These are phyloP conservation scores for Sutorius australiensis DNA, from an alignment of 768 basidiomycete genomes.

Conservation along the genomic window DNA sequence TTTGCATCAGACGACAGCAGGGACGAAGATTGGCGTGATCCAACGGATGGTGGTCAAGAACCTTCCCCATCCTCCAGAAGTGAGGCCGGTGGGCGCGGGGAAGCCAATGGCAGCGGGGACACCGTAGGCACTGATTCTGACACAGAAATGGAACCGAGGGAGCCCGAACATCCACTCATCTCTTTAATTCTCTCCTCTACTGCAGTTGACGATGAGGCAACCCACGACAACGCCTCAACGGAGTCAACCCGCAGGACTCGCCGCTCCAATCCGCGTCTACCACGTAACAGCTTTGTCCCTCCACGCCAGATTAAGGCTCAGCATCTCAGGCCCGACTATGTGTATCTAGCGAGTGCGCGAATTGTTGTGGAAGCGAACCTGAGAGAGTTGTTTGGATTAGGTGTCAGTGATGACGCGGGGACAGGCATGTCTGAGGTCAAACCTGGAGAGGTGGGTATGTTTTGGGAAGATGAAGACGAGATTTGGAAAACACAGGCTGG, in stretches of 20 bases:
- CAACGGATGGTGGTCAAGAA: neutral
- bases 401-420: neutral
- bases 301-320: slow-evolving; percentile 21
- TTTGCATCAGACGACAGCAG: slow-evolving; percentile 13
- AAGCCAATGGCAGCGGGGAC: neutral
- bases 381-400: slow-evolving; percentile 32
- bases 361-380: slow-evolving; percentile 51
- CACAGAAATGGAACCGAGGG: slow-evolving; percentile 8
- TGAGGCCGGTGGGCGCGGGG: neutral
- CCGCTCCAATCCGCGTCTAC: slow-evolving; percentile 16
- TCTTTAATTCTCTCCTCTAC: slow-evolving; percentile 5
- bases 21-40: slow-evolving; percentile 24
- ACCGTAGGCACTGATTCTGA: neutral
- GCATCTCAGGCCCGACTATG: slow-evolving; percentile 46
- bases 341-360: slow-evolving; percentile 48
- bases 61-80: neutral
- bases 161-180: slow-evolving; percentile 10
- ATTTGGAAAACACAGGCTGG: neutral
- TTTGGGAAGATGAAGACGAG: slow-evolving; percentile 29
- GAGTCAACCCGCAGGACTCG: slow-evolving; percentile 16
- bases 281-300: slow-evolving; percentile 12
- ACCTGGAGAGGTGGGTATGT: slow-evolving; percentile 15
- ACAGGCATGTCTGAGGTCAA: neutral
- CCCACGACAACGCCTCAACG: neutral
- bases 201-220: neutral